Base-by-base conservation (phyloP, 768 basidiomycete species). In the Auriculariales sp. region DNA sequence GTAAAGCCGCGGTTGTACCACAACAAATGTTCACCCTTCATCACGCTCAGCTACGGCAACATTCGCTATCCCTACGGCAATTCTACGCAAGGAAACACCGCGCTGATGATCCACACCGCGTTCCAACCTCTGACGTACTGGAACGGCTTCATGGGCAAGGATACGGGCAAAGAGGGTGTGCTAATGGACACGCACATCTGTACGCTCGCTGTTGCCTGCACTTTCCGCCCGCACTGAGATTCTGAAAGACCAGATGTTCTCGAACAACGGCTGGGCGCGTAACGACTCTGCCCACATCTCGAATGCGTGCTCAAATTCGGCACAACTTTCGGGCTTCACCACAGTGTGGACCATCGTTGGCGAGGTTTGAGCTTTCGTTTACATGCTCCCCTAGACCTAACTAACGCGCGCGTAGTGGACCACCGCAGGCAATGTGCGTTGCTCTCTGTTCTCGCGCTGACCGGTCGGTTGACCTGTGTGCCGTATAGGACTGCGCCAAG, bases 261-360 rank as follows among this genome's bases (percentile, higher is more conserved):
- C 39, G 39, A n/a, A 5, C 22, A 15, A 4, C 22, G 19, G 22
- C 0, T 71, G 75, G 49, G 63, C 66, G 27, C 68, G 69, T 62
- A 66, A 64, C 44, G 55, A 75, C 48, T 57, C 67, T 25, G 63
- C 79, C 47, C 84, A 87, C 56, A 83, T 88, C 33, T 53, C 64
- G 45, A 58, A 70, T 2, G 83, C 80, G 3, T 90, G 87, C 57
- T 54, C 55, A 46, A 61, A 66, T 31, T 68, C 64, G 11, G 63
- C 67, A 9, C 57, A 66, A 0, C 69, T 89, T 4, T 59, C 72
- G 0, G 56, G 58, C 17, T 79, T 78, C 55, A 71, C 75, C 32
- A 50, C 49, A 19, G 72, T 92, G 25, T 90, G 87, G 90, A 71
- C 77, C 14, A 70, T 91, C 36, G 87, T 91, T 24, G 90, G 91